Evolutionary conservation across 805 yeast genomes (phyloP), one percentile per base, ranked within the genome.

Genomic region (Metschnikowia bowlesiae): DNA sequence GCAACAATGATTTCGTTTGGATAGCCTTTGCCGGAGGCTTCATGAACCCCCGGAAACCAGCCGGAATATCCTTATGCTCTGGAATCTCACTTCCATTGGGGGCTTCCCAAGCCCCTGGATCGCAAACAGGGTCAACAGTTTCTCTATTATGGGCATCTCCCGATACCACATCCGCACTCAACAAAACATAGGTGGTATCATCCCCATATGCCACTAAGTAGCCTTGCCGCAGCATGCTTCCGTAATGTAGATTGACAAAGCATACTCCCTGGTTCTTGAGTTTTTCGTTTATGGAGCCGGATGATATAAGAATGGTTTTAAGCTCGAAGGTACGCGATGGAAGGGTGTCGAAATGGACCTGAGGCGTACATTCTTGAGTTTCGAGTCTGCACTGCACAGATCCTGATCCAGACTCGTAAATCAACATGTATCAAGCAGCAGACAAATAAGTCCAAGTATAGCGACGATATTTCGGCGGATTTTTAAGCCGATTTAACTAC

Each of bases 311-410:
- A 16, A 44, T 11, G 16, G 39, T 26, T 16, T 26, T 26, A 14
- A 32, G 8, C 8, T 35, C 40, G 28, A 44, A 44, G 10, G 18
- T 16, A 11, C 8, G 39, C 13, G 46, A 28, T 28, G 39, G 14
- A 11, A 44, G 39, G 14, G 46, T 35, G 33, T 44, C 46, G 14
- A 44, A 44, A 31, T 44, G 46, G 32, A 44, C 28, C 7, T 29
- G n/a, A 4, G 46, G 46, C 28, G 34, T 31, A 8, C 28, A 31
- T n/a, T 33, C 16, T 18, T 18, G 39, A 7, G 34, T 29, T 32
- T 28, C 32, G 13, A 43, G 39, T 5, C 39, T 34, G 18, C 35
- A 41, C 31, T 26, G 38, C 11, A 35, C 11, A 35, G 38, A 35
- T 6, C 38, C 38, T 1, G 26, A 10, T 18, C 38, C 32, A 13